Base-by-base conservation (phyloP, 2,329 filamentous ascomycete genomes). In the Rugonectria rugulosa region DNA sequence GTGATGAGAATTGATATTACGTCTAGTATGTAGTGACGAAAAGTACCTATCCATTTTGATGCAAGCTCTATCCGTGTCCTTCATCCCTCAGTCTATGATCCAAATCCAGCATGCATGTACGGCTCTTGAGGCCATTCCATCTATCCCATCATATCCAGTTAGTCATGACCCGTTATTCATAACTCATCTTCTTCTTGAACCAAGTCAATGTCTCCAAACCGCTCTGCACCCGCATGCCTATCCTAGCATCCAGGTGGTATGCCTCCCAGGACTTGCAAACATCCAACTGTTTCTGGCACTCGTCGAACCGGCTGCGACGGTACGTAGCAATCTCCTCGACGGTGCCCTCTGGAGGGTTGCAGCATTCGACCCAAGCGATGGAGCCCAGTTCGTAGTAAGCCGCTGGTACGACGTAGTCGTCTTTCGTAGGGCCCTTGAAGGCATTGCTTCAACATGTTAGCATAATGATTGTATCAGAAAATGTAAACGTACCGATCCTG, bases 341-440 rank as follows among this genome's bases (percentile, higher is more conserved):
- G 6, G 70, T 71, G 1, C 58, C 68, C 1, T 62, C 60, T 1
- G 73, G 71, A 3, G 77, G 72, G 24, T 74, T 70, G 63, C 77
- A 81, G 47, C 79, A 81, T 66, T 94, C 89, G 53, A 83, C 81
- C 93, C 94, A 99, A 1, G 88, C 78, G 50, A 91, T 85, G 7
- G 90, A 91, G 0, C 87, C 92, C 78, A 95, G 85, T 74, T 99
- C 95, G 73, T 97, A 97, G 62, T 91, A 81, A 2, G 90, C 92
- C 1, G 88, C 85, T 0, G 94, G 91, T 6, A 83, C 78, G 9
- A 86, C 79, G 77, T 90, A 93, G 65, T 89, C 87, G 55, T 93
- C 89, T 53, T 81, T 86, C 2, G 82, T 78, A 0, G 77, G 66
- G 2, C 87, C 88, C 60, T 83, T 87, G 70, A 87, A 86, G 11